Percentiles rank a stretch among this genome's conserved stretches.
phyloP scores from a whole-genome alignment of 148 eudicot genomes.

The Gaultheria prostrata region DNA sequence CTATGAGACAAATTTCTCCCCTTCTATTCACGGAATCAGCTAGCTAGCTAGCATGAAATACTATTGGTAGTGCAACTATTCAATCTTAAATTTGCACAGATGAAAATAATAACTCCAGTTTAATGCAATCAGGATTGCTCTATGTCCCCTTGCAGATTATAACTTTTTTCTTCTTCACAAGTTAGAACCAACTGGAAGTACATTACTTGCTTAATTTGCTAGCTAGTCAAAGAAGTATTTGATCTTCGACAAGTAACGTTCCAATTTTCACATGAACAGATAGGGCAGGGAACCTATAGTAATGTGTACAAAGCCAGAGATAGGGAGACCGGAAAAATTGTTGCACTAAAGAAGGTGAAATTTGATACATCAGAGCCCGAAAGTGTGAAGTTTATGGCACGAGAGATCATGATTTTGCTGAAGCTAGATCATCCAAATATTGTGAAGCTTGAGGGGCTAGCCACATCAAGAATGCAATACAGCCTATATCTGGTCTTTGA shows the following conservation, averaged over 20 bases:
- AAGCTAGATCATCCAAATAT: slow-evolving; percentile 48
- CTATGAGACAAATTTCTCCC: too few relatives aligned
- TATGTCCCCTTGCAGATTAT: background rate
- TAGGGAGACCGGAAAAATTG: slow-evolving; percentile 39
- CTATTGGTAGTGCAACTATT: background rate
- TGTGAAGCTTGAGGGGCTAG: slow-evolving; percentile 51
- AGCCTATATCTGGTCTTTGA: slow-evolving; percentile 54
- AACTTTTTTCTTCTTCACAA: background rate
- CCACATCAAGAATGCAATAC: slow-evolving; percentile 55
- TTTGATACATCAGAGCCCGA: slow-evolving; percentile 50
- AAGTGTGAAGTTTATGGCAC: slow-evolving; percentile 52
- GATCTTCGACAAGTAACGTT: background rate
- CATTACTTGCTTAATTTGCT: background rate
- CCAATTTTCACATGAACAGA: slow-evolving; percentile 15
- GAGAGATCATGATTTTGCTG: slow-evolving; percentile 42
- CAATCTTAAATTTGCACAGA: background rate
- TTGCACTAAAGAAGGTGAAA: slow-evolving; percentile 49
- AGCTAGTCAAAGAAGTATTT: background rate
- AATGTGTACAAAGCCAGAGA: slow-evolving; percentile 56
- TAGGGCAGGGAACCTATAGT: slow-evolving; percentile 55
- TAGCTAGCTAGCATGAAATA: background rate
- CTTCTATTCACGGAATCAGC: background rate
- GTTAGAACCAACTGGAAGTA: background rate
- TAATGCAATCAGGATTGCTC: background rate
- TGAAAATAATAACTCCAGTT: background rate